Base-by-base conservation (phyloP, 1,284 basidiomycete genomes). In the Apiotrichum akiyoshidainum region DNA sequence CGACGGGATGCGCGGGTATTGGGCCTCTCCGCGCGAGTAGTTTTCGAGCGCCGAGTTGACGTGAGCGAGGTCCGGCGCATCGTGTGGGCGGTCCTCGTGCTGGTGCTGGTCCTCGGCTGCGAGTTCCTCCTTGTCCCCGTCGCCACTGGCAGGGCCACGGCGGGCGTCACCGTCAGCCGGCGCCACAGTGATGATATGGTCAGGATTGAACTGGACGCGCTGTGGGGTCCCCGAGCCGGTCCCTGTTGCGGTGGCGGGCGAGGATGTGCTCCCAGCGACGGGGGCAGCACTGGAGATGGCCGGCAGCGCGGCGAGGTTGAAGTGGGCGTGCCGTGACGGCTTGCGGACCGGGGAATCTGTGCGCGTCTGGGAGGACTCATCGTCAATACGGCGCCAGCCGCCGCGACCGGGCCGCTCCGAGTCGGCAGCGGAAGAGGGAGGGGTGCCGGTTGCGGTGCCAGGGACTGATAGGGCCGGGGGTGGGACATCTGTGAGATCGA, bases 151-250 rank as follows among this genome's bases (percentile, higher is more conserved):
- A 11, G 33, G 21, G 26, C 26, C 13, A n/a, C 17, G 3, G 26
- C 7, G 4, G 16, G 46, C 13, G 2, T 34, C 47, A 12, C 6
- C 35, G 5, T 16, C 47, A 17, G 31, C 61, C 31, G 74, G 66
- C 17, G 74, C 69, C 44, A 77, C 67, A 54, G 75, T 59, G 52
- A 59, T 44, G 17, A 59, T 70, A 6, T 69, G 70, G 44, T 78
- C 73, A 13, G 68, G 59, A 1, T 66, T 74, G 73, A 73, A 78
- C 58, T 78, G 75, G 5, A 77, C 76, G 11, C 75, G 67, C 21
- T 71, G 65, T 4, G 75, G 75, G 0, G 75, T 76, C 19, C n/a
- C 42, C 17, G 42, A 14, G 40, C 40, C 17, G 16, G 16, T 41
- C 40, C 14, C 40, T 14, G 40, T 17, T 41, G 14, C 40, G 17